Base-by-base conservation (phyloP, 2,329 filamentous ascomycete genomes). In the Leptosphaerulina australis region DNA sequence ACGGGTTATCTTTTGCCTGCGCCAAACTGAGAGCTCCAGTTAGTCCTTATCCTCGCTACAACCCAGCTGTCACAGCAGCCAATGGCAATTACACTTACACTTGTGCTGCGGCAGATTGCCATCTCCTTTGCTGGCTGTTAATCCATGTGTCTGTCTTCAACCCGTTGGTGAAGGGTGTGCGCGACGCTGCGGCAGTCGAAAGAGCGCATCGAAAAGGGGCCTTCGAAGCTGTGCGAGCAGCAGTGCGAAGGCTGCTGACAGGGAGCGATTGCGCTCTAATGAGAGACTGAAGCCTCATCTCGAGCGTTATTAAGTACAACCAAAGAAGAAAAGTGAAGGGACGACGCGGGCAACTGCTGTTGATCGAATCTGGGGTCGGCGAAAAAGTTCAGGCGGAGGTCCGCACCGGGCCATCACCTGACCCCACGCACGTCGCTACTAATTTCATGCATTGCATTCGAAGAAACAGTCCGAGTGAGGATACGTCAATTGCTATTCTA, bases 1-100 rank as follows among this genome's bases (percentile, higher is more conserved):
- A 77, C 7, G 84, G 83, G 59, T 83, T 79, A 40, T 79, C 77
- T 31, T 79, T 76, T 12, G 83, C 84, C 60, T 84, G 77, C 66
- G 85, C 82, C 34, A 74, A 50, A 22, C 71, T 74, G 46, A 21
- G 49, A 15, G 31, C n/a, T 29, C 12, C 21, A 17, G 49, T 70
- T 44, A 71, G 66, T 52, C 58, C 41, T 55, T 53, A 34, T 28
- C 43, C 26, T 45, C 21, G 44, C 34, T 11, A 33, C 41, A 48
- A 26, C 11, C 5, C 25, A 2, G 21, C 14, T 21, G 15, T 18
- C 26, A 30, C 18, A 9, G 31, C n/a, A n/a, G n/a, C n/a, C n/a
- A 31, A 15, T 29, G 10, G n/a, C 31, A 28, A 36, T 44, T 38
- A 38, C 15, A 71, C 71, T 56, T 58, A 74, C 71, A 74, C 70